A percentile compares a stretch with the other conserved stretches of the same genome.
Evolutionary conservation across 805 yeast species (phyloP).

Genomic region (Saccharomycopsis sp.): DNA sequence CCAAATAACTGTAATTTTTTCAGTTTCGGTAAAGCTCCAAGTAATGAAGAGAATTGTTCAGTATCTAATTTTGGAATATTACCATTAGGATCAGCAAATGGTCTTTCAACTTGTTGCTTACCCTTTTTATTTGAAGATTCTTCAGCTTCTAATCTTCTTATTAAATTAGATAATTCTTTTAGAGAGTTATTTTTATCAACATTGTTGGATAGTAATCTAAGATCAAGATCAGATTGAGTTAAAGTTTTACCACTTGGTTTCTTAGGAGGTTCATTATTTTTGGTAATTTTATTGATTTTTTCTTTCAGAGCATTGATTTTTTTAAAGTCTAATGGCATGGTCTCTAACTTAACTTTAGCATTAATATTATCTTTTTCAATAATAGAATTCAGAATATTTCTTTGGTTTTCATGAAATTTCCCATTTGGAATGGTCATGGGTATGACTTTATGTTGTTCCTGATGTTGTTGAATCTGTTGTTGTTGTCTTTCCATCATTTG

Average conservation of each 20-base stretch:
- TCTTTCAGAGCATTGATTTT: too few species aligned
- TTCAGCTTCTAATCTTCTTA: slow-evolving; percentile 1
- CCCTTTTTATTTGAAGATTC: background rate
- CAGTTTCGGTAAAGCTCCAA: slow-evolving; percentile 22
- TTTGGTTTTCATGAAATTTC: too few species aligned
- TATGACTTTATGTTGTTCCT: too few species aligned
- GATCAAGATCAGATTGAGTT: slow-evolving; percentile 17
- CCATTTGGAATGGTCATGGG: too few species aligned
- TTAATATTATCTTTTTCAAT: too few species aligned
- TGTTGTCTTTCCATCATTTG: too few species aligned
- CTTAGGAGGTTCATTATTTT: too few species aligned
- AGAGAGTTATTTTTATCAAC: slow-evolving; percentile 3
- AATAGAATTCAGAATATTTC: too few species aligned
- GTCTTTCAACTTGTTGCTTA: background rate
- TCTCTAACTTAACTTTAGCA: too few species aligned
- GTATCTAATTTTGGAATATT: background rate
- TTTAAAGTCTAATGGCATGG: too few species aligned
- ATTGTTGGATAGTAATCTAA: slow-evolving; percentile 14
- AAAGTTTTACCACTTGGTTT: slow-evolving; percentile 10
- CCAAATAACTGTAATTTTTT: slow-evolving; percentile 59
- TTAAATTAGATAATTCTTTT: slow-evolving; percentile 2
- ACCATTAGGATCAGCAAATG: background rate
- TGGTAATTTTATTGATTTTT: too few species aligned
- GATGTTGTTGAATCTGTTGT: too few species aligned
- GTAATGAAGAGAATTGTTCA: slow-evolving; percentile 22